A percentile compares a stretch with the other conserved stretches of the same genome.
phyloP scores from a whole-genome alignment of 1,139 yeast species.

The Pneumocystis wakefieldiae region DNA sequence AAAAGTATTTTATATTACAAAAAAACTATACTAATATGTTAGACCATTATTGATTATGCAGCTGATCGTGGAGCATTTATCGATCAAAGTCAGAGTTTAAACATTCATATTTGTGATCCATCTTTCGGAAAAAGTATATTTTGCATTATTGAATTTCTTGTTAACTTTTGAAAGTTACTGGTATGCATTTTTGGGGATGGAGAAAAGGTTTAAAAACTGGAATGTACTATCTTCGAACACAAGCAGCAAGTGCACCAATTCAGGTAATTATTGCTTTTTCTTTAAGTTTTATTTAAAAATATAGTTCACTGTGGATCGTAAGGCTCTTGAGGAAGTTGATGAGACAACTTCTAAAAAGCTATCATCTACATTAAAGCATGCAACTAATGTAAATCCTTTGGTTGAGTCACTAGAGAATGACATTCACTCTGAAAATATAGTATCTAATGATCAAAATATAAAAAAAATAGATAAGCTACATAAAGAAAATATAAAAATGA shows the following conservation, averaged over 20 bases:
- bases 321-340: constrained; percentile 25
- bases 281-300: neutral
- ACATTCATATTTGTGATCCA: constrained; percentile 70
- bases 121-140: constrained; percentile 54
- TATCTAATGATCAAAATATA: neutral
- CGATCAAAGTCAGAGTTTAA: constrained; percentile 89
- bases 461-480: constrained; percentile 6
- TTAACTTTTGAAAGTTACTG: constrained; percentile 36
- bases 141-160: neutral
- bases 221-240: constrained; percentile 90
- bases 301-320: constrained; percentile 70
- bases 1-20: constrained; percentile 22
- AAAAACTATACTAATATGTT: neutral
- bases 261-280: neutral
- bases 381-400: constrained; percentile 22
- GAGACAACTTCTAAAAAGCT: constrained; percentile 21
- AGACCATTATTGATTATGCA: constrained; percentile 75
- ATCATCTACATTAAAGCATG: constrained; percentile 16
- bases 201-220: constrained; percentile 93
- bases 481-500: constrained; percentile 15
- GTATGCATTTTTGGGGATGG: constrained; percentile 98
- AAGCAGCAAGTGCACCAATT: constrained; percentile 88
- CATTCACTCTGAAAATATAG: neutral
- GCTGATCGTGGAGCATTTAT: constrained; percentile 88
- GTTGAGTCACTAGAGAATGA: constrained; percentile 14